Conservation (phyloP, 345 rosid species). For the Sapria himalayana region DNA sequence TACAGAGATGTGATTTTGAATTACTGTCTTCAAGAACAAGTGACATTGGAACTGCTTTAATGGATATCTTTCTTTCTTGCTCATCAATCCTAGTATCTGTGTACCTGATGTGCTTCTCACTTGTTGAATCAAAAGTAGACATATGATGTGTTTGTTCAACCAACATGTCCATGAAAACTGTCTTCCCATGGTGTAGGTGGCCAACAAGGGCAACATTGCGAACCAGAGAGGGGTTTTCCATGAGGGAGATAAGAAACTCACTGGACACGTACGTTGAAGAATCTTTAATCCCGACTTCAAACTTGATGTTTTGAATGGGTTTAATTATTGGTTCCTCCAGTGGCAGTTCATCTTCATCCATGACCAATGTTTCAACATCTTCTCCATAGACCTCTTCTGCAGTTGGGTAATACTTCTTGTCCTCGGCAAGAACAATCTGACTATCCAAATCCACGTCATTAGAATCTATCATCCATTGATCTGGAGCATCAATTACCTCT, state of each 20-base stretch:
- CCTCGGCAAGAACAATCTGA: slow-evolving; percentile 92
- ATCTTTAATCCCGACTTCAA: slow-evolving; percentile 92
- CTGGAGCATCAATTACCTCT: slow-evolving; percentile 25
- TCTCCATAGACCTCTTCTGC: slow-evolving; percentile 97
- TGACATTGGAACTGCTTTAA: slow-evolving; percentile 89
- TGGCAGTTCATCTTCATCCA: slow-evolving; percentile 92
- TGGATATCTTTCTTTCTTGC: slow-evolving; percentile 88
- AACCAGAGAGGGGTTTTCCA: slow-evolving; percentile 73
- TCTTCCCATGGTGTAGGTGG: slow-evolving; percentile 85
- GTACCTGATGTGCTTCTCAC: slow-evolving; percentile 86
- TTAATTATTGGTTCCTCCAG: slow-evolving; percentile 79
- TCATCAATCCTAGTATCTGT: slow-evolving; percentile 90
- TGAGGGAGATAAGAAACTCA: slow-evolving; percentile 79
- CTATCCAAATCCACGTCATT: slow-evolving; percentile 77
- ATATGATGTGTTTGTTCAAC: slow-evolving; percentile 93
- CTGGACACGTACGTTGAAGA: slow-evolving; percentile 76
- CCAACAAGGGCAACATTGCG: slow-evolving; percentile 97
- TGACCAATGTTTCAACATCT: slow-evolving; percentile 81
- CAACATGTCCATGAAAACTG: slow-evolving; percentile 91
- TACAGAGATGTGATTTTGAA: slow-evolving; percentile 75
- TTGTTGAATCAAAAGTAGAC: slow-evolving; percentile 51
- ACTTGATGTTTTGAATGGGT: slow-evolving; percentile 60
- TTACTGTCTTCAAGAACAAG: slow-evolving; percentile 91
- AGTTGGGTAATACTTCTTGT: slow-evolving; percentile 87
- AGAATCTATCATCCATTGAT: slow-evolving; percentile 68